Evolutionary conservation across 306 rosid genomes (phyloP), one percentile per base, ranked within the genome.

Genomic region (Astragalus membranaceus): DNA sequence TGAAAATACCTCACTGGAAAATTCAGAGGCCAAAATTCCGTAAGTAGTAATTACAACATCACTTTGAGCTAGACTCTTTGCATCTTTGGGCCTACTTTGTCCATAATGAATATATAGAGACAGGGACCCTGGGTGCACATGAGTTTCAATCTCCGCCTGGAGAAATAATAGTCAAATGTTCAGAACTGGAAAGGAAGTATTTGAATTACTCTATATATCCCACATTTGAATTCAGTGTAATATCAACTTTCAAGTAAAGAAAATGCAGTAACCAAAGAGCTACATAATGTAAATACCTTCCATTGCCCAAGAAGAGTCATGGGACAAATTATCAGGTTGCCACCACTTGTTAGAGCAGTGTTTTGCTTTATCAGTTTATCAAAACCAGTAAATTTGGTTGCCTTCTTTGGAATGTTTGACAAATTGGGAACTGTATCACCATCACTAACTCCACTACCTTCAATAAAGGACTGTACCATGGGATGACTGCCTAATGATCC

Each of bases 221-320:
- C 63, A 37, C 26, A 57, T 50, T 50, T 29, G 49, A 47, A 58
- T 64, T 68, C 35, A 23, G 52, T 43, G 75, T 26, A 66, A 55
- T 16, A 56, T 10, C 50, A 67, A 55, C 39, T 60, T 68, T 60
- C 37, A 72, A 70, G 33, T 67, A 68, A 69, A 47, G 41, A 70
- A 70, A 51, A 55, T 44, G 69, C 69, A 26, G 62, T 48, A 76
- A 75, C 73, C 47, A 53, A 50, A 67, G 47, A 67, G 50, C 70
- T 44, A 35, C 63, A 69, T 56, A 48, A 60, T 4, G 47, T 37
- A 42, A 16, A 63, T 85, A 91, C 97, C 98, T 93, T 93, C 98
- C 98, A 93, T 79, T 93, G 98, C 54, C 94, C 94, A 1, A 93
- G 83, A 77, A 90, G 97, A 15, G 94, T 90, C 98, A 93, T 90